A percentile compares a stretch with the other conserved stretches of the same genome.
These are phyloP conservation scores for Senna tora DNA, from an alignment of 306 rosid genomes.

Conservation along the genomic window DNA sequence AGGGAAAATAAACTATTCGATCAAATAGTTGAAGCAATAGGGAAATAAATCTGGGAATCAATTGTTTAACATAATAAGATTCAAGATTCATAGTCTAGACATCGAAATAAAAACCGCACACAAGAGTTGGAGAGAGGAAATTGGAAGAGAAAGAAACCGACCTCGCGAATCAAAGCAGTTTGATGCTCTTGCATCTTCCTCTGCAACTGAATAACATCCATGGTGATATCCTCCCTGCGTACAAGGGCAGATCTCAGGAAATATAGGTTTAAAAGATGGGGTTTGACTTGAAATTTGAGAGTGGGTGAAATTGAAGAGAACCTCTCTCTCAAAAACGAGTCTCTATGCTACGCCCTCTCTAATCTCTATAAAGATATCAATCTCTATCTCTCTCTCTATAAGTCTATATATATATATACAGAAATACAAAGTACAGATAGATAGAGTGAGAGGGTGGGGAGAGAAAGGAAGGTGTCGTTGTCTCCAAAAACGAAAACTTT, in stretches of 20 bases:
- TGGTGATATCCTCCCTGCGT: neutral
- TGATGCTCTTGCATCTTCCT: constrained; percentile 19
- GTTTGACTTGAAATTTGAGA: constrained; percentile 1
- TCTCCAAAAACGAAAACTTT: neutral
- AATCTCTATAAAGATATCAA: no score
- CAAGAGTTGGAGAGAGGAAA: neutral
- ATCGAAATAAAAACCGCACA: neutral
- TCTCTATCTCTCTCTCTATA: no score
- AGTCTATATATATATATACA: no score
- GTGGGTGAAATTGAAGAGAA: neutral
- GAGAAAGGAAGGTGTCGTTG: neutral
- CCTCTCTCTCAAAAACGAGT: neutral
- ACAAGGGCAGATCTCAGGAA: neutral
- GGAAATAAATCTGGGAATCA: neutral
- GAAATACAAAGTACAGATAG: no score
- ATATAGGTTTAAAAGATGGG: neutral
- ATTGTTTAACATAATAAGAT: neutral
- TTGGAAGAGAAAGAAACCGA: neutral
- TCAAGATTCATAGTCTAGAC: neutral
- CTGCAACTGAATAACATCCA: constrained; percentile 29
- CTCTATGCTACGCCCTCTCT: no score
- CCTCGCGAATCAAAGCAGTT: constrained; percentile 17
- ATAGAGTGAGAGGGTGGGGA: neutral
- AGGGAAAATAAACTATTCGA: neutral
- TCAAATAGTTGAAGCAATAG: neutral